These are phyloP conservation scores for Zygosaccharomyces sapae DNA, from an alignment of 1,139 yeast genomes.

Conservation along the genomic window DNA sequence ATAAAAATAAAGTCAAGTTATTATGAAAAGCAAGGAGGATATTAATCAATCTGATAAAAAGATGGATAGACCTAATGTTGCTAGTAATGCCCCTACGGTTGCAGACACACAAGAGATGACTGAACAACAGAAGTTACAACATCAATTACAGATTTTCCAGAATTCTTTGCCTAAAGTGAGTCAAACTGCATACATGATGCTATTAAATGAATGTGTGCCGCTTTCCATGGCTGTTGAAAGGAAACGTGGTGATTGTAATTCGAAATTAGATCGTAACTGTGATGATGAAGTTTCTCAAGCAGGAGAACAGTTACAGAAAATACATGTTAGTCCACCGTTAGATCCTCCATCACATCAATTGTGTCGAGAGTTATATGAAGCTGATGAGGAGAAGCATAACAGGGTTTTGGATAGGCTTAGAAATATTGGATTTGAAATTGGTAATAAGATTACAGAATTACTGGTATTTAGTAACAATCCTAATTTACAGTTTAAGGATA, in stretches of 20 bases:
- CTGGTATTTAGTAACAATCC: constrained; percentile 57
- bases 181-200: constrained; percentile 37
- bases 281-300: constrained; percentile 38
- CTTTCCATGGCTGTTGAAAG: constrained; percentile 44
- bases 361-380: constrained; percentile 20
- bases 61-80: constrained; percentile 7
- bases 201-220: constrained; percentile 74
- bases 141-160: constrained; percentile 31
- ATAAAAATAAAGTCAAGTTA: background rate
- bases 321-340: constrained; percentile 10
- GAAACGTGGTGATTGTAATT: constrained; percentile 12
- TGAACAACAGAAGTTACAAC: constrained; percentile 28
- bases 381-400: constrained; percentile 39
- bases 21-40: background rate
- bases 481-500: constrained; percentile 42
- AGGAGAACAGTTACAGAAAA: constrained; percentile 11
- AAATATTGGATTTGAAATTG: constrained; percentile 68
- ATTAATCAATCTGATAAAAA: background rate
- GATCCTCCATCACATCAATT: constrained; percentile 27
- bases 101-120: constrained; percentile 16
- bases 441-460: constrained; percentile 67
- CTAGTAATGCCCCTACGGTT: constrained; percentile 4
- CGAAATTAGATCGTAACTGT: constrained; percentile 38
- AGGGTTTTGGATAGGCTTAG: constrained; percentile 61
- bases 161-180: constrained; percentile 34